Conservation (phyloP, 768 basidiomycete species). For the Kockovaella imperatae region DNA sequence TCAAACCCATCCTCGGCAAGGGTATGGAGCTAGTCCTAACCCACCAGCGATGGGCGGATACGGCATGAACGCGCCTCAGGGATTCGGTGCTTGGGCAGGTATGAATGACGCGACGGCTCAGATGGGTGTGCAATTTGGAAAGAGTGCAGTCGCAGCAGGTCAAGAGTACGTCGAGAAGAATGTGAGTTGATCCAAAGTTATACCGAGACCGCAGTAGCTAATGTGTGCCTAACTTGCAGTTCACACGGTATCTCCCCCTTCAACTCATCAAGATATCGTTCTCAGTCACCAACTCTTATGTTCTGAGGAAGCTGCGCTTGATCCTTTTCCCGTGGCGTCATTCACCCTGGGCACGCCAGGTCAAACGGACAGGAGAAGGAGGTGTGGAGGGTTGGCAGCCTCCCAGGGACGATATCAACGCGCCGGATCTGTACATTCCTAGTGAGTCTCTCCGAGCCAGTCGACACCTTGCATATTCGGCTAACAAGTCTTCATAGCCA, state of each 20-base stretch:
- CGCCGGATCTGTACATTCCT: conserved; percentile 94
- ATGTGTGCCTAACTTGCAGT: conserved; percentile 48
- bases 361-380: conserved; percentile 55
- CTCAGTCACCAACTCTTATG: conserved; percentile 93
- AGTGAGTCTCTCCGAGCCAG: conserved; percentile 48
- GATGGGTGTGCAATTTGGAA: conserved; percentile 91
- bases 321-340: conserved; percentile 95
- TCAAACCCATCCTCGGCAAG: conserved; percentile 12
- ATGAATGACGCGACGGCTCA: conserved; percentile 89
- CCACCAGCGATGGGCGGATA: conserved; percentile 1
- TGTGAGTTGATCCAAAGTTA: conserved; percentile 48
- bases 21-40: conserved; percentile 7
- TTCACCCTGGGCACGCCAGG: conserved; percentile 70
- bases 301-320: conserved; percentile 75
- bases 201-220: background rate
- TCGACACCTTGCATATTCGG: background rate
- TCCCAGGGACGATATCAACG: conserved; percentile 89
- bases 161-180: conserved; percentile 95
- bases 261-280: conserved; percentile 79
- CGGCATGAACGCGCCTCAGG: conserved; percentile 5
- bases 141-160: conserved; percentile 81
- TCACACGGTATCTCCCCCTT: conserved; percentile 69
- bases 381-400: conserved; percentile 60
- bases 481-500: conserved; percentile 51
- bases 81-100: conserved; percentile 49